Base-by-base conservation (phyloP, 1,284 basidiomycete genomes). In the Ceratobasidium sp. region DNA sequence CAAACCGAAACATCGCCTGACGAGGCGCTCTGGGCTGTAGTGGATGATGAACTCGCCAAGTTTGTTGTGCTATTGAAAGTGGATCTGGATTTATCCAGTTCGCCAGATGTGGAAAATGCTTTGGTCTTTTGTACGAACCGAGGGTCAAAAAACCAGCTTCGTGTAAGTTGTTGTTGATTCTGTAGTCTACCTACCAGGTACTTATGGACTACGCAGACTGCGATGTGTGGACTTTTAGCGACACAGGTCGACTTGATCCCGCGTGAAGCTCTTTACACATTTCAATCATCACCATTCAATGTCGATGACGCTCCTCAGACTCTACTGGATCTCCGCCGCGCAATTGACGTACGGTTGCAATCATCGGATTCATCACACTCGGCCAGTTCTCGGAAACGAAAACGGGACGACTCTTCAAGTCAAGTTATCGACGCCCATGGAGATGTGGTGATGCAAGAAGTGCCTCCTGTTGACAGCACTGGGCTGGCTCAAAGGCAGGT, bases 171-270 rank as follows among this genome's bases (percentile, higher is more conserved):
- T 45, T 45, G 3, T 21, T 36, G 64, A 2, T 16, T 14, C 41
- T 8, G 6, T n/a, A n/a, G n/a, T 6, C 36, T 39, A 14, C 53
- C 39, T 26, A 77, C 77, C 21, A 75, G 75, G 64, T 39, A 70
- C 72, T n/a, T n/a, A n/a, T n/a, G n/a, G n/a, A 55, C 77, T 30
- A 79, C 81, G 9, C 79, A 76, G 72, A 77, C 45, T 78, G 79
- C 12, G 80, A 84, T n/a, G 84, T 86, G 59, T 70, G 75, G 0
- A 76, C 88, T 26, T 87, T 88, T 75, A 79, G 80, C 30, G 32
- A 23, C 58, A 10, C 67, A 61, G 34, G 45, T 48, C 28, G 28
- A 48, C 18, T 26, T 50, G 26, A 21, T 53, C 34, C 52, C 59
- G 32, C 60, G 60, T n/a, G 36, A 65, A 43, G n/a, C 18, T 14